Evolutionary conservation across 2,329 filamentous ascomycete genomes (phyloP), one percentile per base, ranked within the genome.

Genomic region (Pestalotiopsis fici): DNA sequence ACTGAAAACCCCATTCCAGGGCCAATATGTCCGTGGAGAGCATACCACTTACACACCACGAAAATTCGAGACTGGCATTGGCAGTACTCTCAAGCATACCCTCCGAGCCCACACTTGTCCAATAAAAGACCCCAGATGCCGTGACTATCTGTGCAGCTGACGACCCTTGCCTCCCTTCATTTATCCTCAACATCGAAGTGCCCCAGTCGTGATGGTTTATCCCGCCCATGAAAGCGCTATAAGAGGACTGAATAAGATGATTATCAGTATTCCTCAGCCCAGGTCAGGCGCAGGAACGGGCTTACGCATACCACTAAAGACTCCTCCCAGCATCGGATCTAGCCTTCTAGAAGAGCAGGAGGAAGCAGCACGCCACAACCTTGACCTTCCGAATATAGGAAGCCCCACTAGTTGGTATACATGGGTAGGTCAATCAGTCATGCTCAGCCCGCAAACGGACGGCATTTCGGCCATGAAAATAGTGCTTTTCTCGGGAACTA

Each of bases 311-410:
- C 43, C 43, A 23, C 43, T 18, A 50, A 18, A 21, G 43, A 21
- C 9, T 5, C 18, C n/a, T 11, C 13, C 23, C 23, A 11, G n/a
- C 55, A 31, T 31, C 55, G 55, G 55, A 57, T 57, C 55, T 27
- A 25, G 21, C 55, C 55, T 57, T 57, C 55, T 57, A 57, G 55
- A 57, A 57, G 27, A 57, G 55, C 55, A 57, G 55, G 55, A 57
- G 55, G 9, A 5, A 27, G 23, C 55, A 57, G 55, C 55, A 57
- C 55, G 55, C 55, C 55, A 57, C 27, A 31, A 3, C 9, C 9
- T 57, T 25, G 50, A 57, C 55, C 55, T 57, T 57, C 55, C 55
- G 25, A 9, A 57, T 57, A 13, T 11, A 57, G 55, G 3, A 23
- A 27, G 23, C 25, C 23, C 27, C 55, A 27, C 55, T 12, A n/a